Evolutionary conservation across 768 basidiomycete genomes (phyloP).

Genomic region (Tylopilus balloui): DNA sequence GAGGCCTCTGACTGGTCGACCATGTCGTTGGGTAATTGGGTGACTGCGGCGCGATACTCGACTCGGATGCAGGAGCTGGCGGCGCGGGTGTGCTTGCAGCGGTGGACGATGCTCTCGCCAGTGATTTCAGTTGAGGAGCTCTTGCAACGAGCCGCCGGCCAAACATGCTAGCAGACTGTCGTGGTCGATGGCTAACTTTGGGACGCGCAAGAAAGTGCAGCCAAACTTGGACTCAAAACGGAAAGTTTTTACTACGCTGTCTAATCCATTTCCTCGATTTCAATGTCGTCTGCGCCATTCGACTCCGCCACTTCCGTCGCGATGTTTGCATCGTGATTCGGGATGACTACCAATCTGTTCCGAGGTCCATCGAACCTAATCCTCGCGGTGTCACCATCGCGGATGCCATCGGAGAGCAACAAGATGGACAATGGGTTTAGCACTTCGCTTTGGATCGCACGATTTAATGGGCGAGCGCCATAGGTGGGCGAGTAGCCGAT

Average conservation of each 20-base stretch:
- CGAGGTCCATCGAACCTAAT: constrained; percentile 78
- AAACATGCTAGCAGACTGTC: constrained; percentile 22
- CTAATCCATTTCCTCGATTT: constrained; percentile 24
- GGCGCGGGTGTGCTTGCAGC: constrained; percentile 10
- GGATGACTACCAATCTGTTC: constrained; percentile 72
- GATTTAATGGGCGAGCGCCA: constrained; percentile 89
- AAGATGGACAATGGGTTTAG: constrained; percentile 86
- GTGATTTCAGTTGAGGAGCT: constrained; percentile 10
- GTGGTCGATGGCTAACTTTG: constrained; percentile 7
- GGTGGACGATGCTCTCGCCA: constrained; percentile 26
- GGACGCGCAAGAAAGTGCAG: background rate
- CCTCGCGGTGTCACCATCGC: constrained; percentile 73
- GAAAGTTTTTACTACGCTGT: background rate
- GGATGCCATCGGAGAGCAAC: constrained; percentile 77
- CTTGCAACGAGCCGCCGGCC: constrained; percentile 24
- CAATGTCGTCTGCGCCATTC: constrained; percentile 55
- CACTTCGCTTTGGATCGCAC: constrained; percentile 87
- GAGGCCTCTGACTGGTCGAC: constrained; percentile 77
- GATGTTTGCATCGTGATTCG: constrained; percentile 69
- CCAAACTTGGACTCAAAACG: constrained; percentile 9
- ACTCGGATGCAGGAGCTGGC: constrained; percentile 15
- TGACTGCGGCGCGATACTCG: constrained; percentile 55
- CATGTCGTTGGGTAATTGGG: constrained; percentile 82
- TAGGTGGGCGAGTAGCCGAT: constrained; percentile 78
- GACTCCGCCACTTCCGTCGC: constrained; percentile 47